Base-by-base conservation (phyloP, 1,284 basidiomycete species). In the Fomes fomentarius region DNA sequence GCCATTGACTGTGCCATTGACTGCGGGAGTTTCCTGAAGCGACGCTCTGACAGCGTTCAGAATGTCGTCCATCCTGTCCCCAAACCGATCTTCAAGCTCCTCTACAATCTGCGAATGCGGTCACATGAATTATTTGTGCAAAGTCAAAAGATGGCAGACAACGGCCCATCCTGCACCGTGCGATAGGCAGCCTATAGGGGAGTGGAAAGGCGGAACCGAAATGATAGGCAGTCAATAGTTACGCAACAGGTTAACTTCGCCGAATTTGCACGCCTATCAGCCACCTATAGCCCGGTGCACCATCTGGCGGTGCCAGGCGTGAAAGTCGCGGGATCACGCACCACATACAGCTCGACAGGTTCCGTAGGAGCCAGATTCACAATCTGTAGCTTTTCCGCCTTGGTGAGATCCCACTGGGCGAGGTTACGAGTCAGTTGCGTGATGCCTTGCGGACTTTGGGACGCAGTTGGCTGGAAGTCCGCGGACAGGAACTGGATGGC, bases 341-440 rank as follows among this genome's bases (percentile, higher is more conserved):
- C 94, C 43, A 94, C 89, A 64, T 97, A 96, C 21, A 98, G 83
- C 68, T 95, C 94, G 26, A 97, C 93, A 0, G 87, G 76, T 45
- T 85, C 81, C 4, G 81, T 85, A 1, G 95, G 96, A 0, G 89
- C 89, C 14, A 96, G 80, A 68, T 98, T 97, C 43, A 94, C 86
- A 31, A 96, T 81, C 68, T 96, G 94, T 4, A 98, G 78, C 63
- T 95, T 93, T 76, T 98, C 95, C 4, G 89, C 85, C 66, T 96
- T 96, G 0, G 94, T 96, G 56, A 98, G 75, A 9, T 83, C 81
- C 56, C 85, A 91, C 39, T 82, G 74, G 12, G 82, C 80, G 11
- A 97, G 81, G 33, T 75, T 74, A 57, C 84, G 81, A 12, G 90
- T 82, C 14, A 97, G 83, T 47, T 77, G 75, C 1, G 80, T 71